Base-by-base conservation (phyloP, 495 filamentous ascomycete genomes). In the Penicillium herquei region DNA sequence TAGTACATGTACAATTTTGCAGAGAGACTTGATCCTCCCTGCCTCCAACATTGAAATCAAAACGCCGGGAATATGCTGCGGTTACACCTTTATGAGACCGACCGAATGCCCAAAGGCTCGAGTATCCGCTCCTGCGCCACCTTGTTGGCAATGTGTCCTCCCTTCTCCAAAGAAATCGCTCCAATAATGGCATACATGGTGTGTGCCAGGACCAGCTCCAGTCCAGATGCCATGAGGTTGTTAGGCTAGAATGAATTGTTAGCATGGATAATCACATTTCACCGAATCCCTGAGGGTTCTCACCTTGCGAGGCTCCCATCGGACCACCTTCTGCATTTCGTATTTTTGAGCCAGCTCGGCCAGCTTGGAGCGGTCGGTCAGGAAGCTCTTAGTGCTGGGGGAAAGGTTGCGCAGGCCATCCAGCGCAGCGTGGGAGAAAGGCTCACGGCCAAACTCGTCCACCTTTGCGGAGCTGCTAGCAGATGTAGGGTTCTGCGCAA, bases 261-360 rank as follows among this genome's bases (percentile, higher is more conserved):
- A 58, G 55, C 13, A 26, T 26, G 21, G 4, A 26, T 1, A 26
- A 2, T 26, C 21, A 26, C 21, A 26, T 26, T 26, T 26, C 21
- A 26, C 21, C 17, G 1, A 55, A 60, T 21, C 16, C 10, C 10
- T 7, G 26, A 12, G 17, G 7, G 11, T 33, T 41, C 26, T 48
- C 34, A 96, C 92, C 71, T 84, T 79, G 66, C 80, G 83, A 12
- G 94, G 94, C 61, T 86, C 88, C 94, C 94, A 98, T 72, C 94
- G 81, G 56, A 93, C 67, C 16, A 97, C 91, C 8, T 79, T 76
- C 42, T 76, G 59, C 62, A 98, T 66, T 2, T 90, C 87, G 49
- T 89, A 85, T n/a, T 82, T 78, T 17, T 78, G 50, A 62, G 87
- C 90, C 50, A 98, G 68, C 44, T 77, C 70, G 41, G 84, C 80